These are phyloP conservation scores for Rhamnella rubrinervis DNA, from an alignment of 331 rosid species.

Conservation along the genomic window DNA sequence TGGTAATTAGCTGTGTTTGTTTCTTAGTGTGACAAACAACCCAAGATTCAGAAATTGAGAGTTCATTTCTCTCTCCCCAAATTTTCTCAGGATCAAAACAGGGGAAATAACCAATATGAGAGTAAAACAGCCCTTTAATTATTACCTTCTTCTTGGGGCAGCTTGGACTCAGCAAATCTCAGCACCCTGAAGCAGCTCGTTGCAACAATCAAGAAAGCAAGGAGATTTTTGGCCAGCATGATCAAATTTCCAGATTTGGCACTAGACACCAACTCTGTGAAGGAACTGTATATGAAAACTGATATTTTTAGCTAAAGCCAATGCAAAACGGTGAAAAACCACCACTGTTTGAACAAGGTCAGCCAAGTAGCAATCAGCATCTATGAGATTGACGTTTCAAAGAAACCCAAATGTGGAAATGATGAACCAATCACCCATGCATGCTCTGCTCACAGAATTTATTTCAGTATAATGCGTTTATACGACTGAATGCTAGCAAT, in stretches of 20 bases:
- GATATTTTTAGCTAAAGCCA: neutral
- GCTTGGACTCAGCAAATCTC: slow-evolving; percentile 45
- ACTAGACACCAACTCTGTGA: neutral
- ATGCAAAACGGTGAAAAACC: too few species aligned
- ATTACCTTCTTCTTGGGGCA: slow-evolving; percentile 64
- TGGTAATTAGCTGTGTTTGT: neutral
- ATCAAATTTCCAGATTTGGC: slow-evolving; percentile 7
- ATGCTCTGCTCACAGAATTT: too few species aligned
- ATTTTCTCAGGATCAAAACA: slow-evolving; percentile 4
- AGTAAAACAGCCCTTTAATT: neutral
- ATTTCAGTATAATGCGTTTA: neutral
- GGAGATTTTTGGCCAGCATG: slow-evolving; percentile 38
- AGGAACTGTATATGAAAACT: neutral
- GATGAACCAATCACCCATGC: neutral
- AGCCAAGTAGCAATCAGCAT: neutral
- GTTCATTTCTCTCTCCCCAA: slow-evolving; percentile 5
- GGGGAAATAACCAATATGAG: neutral
- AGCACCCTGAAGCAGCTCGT: slow-evolving; percentile 40
- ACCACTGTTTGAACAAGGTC: neutral
- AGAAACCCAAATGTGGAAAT: slow-evolving; percentile 1
- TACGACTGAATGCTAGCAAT: neutral
- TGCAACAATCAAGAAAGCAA: slow-evolving; percentile 37
- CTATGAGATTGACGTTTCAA: neutral
- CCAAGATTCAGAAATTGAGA: neutral
- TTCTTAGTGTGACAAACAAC: neutral